phyloP scores from a whole-genome alignment of 2,329 filamentous ascomycete genomes.

The Boeremia lycopersici region DNA sequence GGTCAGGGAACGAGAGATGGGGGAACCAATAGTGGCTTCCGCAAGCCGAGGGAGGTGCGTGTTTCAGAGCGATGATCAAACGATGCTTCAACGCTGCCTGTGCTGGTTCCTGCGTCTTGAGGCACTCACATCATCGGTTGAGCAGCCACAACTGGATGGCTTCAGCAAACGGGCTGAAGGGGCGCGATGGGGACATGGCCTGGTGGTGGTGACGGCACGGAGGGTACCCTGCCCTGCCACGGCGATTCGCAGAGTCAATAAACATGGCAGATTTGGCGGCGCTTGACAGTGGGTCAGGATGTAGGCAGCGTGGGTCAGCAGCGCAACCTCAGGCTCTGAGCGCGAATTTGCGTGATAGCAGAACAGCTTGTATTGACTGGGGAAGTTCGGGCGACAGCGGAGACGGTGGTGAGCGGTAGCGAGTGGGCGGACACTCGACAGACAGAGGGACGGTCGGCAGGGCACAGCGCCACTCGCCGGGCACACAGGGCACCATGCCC shows the following conservation, averaged over 20 bases:
- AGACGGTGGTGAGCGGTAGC: constrained; percentile 6
- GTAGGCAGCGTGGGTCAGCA: constrained; percentile 10
- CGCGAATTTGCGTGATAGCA: constrained; percentile 20
- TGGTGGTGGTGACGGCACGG: constrained; percentile 16
- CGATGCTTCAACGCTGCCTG: constrained; percentile 40
- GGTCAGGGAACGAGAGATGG: constrained; percentile 10
- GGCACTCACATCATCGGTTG: constrained; percentile 28
- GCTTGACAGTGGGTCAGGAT: constrained; percentile 12
- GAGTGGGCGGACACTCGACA: not conserved
- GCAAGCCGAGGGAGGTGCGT: constrained; percentile 23
- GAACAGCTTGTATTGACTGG: constrained; percentile 18
- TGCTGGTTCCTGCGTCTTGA: constrained; percentile 46
- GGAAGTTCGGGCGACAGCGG: constrained; percentile 14
- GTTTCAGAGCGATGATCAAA: constrained; percentile 49
- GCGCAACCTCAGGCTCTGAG: constrained; percentile 7
- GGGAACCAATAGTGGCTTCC: constrained; percentile 24
- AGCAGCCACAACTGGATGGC: constrained; percentile 33
- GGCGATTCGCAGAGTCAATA: constrained; percentile 10
- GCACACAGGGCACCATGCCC: not conserved
- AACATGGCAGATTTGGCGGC: constrained; percentile 8
- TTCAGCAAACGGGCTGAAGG: constrained; percentile 26
- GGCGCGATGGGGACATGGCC: constrained; percentile 19
- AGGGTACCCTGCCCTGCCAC: constrained; percentile 3
- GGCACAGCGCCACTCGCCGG: constrained; percentile 4
- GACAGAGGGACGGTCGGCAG: constrained; percentile 9